Evolutionary conservation across 2,329 filamentous ascomycete genomes (phyloP).

Genomic region (Amauroascus niger): DNA sequence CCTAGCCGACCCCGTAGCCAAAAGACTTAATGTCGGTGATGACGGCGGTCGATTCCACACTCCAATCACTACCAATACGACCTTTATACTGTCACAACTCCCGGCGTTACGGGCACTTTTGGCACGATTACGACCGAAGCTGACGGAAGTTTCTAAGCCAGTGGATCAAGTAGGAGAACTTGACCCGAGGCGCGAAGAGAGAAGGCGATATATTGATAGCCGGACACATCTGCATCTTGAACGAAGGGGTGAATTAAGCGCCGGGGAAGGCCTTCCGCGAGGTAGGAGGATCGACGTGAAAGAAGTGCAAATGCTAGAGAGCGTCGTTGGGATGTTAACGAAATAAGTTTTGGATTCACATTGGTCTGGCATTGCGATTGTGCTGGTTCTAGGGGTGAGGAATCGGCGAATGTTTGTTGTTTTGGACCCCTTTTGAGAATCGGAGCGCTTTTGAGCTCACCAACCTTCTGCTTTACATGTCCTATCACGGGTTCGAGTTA

Average conservation of each 20-base stretch:
- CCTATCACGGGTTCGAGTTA: too few species aligned
- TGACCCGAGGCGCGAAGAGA: conserved; percentile 56
- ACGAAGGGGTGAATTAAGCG: conserved; percentile 33
- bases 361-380: not conserved
- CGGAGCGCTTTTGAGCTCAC: too few species aligned
- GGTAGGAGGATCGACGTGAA: conserved; percentile 33
- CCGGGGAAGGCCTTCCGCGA: conserved; percentile 28
- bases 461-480: too few species aligned
- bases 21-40: conserved; percentile 38
- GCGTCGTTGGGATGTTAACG: conserved; percentile 8
- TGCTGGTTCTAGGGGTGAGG: too few species aligned
- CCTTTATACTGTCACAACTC: conserved; percentile 72
- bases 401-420: too few species aligned
- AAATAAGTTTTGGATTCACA: not conserved
- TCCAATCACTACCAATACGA: conserved; percentile 40
- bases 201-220: conserved; percentile 73
- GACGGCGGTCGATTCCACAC: conserved; percentile 29
- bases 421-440: not conserved
- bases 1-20: conserved; percentile 41
- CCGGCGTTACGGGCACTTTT: conserved; percentile 66
- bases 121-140: conserved; percentile 55
- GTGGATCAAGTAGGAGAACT: conserved; percentile 29
- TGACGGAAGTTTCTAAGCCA: conserved; percentile 39
- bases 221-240: conserved; percentile 70
- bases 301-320: conserved; percentile 36